These are phyloP conservation scores for Achaetomium macrosporum DNA, from an alignment of 2,329 filamentous ascomycete species.

Conservation along the genomic window DNA sequence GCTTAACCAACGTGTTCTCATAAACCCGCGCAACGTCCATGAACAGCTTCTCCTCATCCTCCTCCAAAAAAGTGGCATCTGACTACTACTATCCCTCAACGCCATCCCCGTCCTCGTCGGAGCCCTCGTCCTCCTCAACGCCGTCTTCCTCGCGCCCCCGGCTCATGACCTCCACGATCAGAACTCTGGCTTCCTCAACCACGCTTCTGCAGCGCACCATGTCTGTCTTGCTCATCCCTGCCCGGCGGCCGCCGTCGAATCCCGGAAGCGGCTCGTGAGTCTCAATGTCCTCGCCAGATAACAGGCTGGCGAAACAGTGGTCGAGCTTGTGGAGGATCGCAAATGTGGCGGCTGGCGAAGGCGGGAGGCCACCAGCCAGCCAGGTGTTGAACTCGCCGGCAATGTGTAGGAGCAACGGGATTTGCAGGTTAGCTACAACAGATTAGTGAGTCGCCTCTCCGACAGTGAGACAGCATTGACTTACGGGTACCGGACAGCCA, in stretches of 20 bases:
- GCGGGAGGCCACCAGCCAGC: slow-evolving; percentile 65
- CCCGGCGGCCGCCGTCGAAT: slow-evolving; percentile 54
- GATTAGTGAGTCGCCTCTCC: neutral
- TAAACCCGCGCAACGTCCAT: slow-evolving; percentile 73
- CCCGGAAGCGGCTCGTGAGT: slow-evolving; percentile 63
- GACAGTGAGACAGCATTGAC: slow-evolving; percentile 31
- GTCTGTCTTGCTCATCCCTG: slow-evolving; percentile 70
- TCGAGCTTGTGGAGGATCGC: slow-evolving; percentile 71
- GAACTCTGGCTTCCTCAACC: slow-evolving; percentile 67
- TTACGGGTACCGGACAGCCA: slow-evolving; percentile 85
- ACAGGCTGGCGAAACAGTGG: slow-evolving; percentile 70
- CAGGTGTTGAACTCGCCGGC: slow-evolving; percentile 68
- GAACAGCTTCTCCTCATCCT: slow-evolving; percentile 41
- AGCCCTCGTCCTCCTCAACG: slow-evolving; percentile 24
- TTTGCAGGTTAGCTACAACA: slow-evolving; percentile 63
- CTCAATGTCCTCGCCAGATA: slow-evolving; percentile 61
- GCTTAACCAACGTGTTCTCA: slow-evolving; percentile 68
- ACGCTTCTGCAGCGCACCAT: slow-evolving; percentile 82
- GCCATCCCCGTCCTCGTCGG: slow-evolving; percentile 33
- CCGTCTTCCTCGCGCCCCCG: slow-evolving; percentile 40
- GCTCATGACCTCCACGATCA: slow-evolving; percentile 63
- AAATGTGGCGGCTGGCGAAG: slow-evolving; percentile 64
- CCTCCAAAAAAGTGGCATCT: slow-evolving; percentile 25
- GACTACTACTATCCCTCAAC: slow-evolving; percentile 12
- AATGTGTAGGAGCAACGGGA: slow-evolving; percentile 75